These are phyloP conservation scores for Halophytophthora batemanensis DNA, from an alignment of 352 stramenopile species.

Conservation along the genomic window DNA sequence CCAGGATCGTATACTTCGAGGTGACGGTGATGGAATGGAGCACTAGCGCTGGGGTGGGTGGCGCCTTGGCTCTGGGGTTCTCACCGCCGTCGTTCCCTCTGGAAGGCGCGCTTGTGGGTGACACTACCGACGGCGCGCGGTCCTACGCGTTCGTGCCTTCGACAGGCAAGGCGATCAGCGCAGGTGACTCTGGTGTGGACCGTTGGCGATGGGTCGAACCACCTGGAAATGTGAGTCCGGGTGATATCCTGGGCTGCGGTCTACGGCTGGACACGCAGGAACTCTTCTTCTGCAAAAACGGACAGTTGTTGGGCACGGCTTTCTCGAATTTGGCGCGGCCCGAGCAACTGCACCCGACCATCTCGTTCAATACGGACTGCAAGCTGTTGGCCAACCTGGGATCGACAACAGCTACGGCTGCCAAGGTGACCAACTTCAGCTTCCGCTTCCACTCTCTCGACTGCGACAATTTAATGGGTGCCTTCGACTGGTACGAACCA, in stretches of 20 bases:
- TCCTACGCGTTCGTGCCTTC: constrained; percentile 72
- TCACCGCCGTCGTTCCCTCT: constrained; percentile 66
- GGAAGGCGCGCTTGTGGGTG: constrained; percentile 57
- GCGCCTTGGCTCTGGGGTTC: constrained; percentile 55
- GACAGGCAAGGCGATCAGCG: constrained; percentile 65
- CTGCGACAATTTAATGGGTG: constrained; percentile 82
- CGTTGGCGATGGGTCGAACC: constrained; percentile 74
- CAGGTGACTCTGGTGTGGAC: constrained; percentile 46
- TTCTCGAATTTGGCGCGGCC: constrained; percentile 67
- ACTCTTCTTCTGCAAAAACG: constrained; percentile 87
- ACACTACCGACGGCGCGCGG: constrained; percentile 26
- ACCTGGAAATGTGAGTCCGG: constrained; percentile 33
- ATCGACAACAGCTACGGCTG: constrained; percentile 22
- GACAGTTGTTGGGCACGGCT: constrained; percentile 66
- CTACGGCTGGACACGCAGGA: constrained; percentile 79
- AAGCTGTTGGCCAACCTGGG: constrained; percentile 80
- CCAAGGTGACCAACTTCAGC: constrained; percentile 53
- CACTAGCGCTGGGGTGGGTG: constrained; percentile 15
- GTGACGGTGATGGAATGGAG: constrained; percentile 70
- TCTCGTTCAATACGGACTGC: constrained; percentile 71
- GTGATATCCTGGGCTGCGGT: constrained; percentile 78
- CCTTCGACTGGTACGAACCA: constrained; percentile 86
- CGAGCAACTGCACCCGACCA: constrained; percentile 61
- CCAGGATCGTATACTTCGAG: constrained; percentile 82
- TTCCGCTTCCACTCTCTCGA: constrained; percentile 83